A percentile compares a stretch with the other conserved stretches of the same genome.
Evolutionary conservation across 768 basidiomycete species (phyloP).

Genomic region (Amanita inopinata): DNA sequence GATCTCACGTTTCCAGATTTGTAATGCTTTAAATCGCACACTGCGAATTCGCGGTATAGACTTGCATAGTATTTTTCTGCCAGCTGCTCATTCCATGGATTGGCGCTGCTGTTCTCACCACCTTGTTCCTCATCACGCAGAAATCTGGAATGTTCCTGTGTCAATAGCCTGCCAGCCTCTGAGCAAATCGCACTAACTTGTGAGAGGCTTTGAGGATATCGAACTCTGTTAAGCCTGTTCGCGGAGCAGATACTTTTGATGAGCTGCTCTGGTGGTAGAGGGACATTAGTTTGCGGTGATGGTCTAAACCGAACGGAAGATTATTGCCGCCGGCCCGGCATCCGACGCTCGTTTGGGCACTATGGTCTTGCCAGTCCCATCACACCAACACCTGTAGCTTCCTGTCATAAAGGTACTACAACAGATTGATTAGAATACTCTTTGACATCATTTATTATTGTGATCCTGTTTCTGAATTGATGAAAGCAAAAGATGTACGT

Average conservation of each 20-base stretch:
- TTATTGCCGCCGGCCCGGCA: background rate
- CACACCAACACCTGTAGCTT: too few species aligned
- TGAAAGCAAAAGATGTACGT: too few species aligned
- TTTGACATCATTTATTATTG: too few species aligned
- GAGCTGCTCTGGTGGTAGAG: slow-evolving; percentile 24
- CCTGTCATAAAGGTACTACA: too few species aligned
- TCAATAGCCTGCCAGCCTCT: background rate
- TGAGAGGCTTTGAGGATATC: slow-evolving; percentile 70
- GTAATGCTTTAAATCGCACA: slow-evolving; percentile 94
- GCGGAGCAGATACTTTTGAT: slow-evolving; percentile 20
- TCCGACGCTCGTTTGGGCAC: too few species aligned
- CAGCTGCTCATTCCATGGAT: slow-evolving; percentile 76
- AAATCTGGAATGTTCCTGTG: slow-evolving; percentile 39
- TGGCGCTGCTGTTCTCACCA: slow-evolving; percentile 18
- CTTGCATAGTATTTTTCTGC: slow-evolving; percentile 83
- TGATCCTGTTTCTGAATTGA: too few species aligned
- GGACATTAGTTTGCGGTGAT: slow-evolving; percentile 27
- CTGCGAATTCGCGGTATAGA: slow-evolving; percentile 86
- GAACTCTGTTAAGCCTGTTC: slow-evolving; percentile 46
- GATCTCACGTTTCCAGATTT: slow-evolving; percentile 74
- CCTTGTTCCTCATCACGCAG: slow-evolving; percentile 58
- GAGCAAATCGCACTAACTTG: slow-evolving; percentile 21
- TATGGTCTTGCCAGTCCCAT: too few species aligned
- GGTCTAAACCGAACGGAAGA: too few species aligned
- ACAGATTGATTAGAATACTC: too few species aligned